Evolutionary conservation across 163 green algal species (phyloP).

Genomic region (Smithsoniella earleae): DNA sequence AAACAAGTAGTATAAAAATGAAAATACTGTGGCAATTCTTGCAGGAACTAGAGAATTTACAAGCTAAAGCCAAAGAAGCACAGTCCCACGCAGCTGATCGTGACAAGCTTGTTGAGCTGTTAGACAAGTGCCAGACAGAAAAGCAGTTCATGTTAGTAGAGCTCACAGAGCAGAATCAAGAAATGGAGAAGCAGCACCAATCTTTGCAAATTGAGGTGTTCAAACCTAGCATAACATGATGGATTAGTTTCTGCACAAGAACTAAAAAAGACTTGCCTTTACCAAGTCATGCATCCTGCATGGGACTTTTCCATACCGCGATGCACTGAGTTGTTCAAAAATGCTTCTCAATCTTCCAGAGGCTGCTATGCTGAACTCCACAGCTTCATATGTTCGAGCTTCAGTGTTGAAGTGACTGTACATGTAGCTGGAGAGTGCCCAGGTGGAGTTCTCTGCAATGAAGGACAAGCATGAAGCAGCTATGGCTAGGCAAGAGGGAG

Average conservation of each 20-base stretch:
- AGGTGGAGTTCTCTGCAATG: not conserved
- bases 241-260: too few species aligned
- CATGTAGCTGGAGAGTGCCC: not conserved
- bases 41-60: slow-evolving; percentile 10
- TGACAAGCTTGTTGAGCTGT: not conserved
- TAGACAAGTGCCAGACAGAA: not conserved
- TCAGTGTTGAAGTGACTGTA: too few species aligned
- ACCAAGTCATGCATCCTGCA: too few species aligned
- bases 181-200: not conserved
- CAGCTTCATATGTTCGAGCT: too few species aligned
- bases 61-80: not conserved
- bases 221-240: too few species aligned
- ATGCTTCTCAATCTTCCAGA: too few species aligned
- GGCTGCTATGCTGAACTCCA: too few species aligned
- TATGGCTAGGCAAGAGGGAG: not conserved
- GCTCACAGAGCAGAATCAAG: not conserved
- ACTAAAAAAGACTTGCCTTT: too few species aligned
- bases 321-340: too few species aligned
- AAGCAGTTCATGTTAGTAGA: not conserved
- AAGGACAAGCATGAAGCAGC: not conserved
- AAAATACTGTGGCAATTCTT: not conserved
- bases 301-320: too few species aligned
- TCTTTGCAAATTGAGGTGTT: not conserved
- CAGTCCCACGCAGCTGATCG: not conserved
- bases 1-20: not conserved